Evolutionary conservation across 768 basidiomycete species (phyloP), one percentile per base, ranked within the genome.

Genomic region (Naganishia friedmannii): DNA sequence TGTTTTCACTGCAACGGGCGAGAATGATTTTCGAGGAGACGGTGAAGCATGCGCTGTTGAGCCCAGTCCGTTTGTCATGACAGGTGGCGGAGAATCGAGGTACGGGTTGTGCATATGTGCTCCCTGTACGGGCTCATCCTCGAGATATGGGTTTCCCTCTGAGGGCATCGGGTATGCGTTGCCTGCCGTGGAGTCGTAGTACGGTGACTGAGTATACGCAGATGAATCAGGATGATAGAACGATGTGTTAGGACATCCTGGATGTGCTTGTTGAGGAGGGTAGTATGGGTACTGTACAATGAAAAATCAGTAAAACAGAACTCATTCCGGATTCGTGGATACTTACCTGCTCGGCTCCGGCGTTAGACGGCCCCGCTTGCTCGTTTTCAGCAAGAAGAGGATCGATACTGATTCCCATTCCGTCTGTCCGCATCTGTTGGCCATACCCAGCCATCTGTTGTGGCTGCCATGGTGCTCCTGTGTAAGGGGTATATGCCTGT

Each of bases 41-140:
- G 21, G 31, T 13, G 57, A 37, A 58, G 5, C 28, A 31, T 6
- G n/a, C 3, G 34, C 32, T 23, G 34, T 23, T 23, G 15, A 1
- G 13, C 21, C n/a, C 19, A 8, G 10, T 1, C 21, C 31, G 19
- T 28, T 32, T 39, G 39, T 34, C 13, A 7, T 39, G 8, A 37
- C 34, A 9, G 57, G 21, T 37, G 57, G 57, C 34, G 57, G 57
- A 21, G 34, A 58, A 7, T 58, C 57, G 32, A 58, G 57, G 57
- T 58, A 58, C 6, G 57, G 57, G 13, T 58, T 58, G n/a, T 15
- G 21, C 12, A 17, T 56, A 56, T 37, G 29, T 21, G 57, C 19
- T n/a, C 21, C 15, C 1, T 32, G 13, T 21, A 23, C 32, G 23
- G 57, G 57, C 34, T 58, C 57, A 23, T 58, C 57, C 32, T 58